phyloP scores from a whole-genome alignment of 257 asterid genomes.

The Capsicum chinense region DNA sequence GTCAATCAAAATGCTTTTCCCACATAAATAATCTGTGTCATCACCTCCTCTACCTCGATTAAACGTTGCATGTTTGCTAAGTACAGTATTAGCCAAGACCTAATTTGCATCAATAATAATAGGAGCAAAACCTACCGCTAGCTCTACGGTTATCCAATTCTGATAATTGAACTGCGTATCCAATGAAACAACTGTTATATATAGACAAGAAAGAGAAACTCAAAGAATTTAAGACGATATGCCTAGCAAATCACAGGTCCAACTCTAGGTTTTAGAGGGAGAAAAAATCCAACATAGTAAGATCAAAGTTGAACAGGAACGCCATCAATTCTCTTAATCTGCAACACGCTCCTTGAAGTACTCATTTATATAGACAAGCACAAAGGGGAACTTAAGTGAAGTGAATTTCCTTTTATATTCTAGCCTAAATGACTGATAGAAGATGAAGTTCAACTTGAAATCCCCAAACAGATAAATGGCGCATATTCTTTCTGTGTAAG shows the following conservation, averaged over 20 bases:
- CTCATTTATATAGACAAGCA: neutral
- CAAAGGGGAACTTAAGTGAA: conserved; percentile 6
- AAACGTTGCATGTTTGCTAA: neutral
- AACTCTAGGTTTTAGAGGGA: neutral
- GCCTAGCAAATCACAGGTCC: neutral
- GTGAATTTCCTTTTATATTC: conserved; percentile 9
- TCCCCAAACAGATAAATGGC: neutral
- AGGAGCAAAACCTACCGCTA: neutral
- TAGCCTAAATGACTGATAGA: neutral
- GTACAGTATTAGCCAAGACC: neutral
- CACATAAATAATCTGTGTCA: no score
- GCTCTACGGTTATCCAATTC: neutral
- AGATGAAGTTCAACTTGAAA: no score
- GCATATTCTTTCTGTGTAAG: neutral
- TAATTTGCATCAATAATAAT: conserved; percentile 10
- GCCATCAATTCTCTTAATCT: neutral
- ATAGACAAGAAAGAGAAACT: neutral
- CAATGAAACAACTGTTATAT: neutral
- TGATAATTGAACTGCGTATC: conserved; percentile 9
- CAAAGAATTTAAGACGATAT: neutral
- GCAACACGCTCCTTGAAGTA: neutral
- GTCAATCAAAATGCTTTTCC: no score
- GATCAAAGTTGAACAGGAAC: neutral
- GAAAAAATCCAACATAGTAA: neutral
- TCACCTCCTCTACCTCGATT: neutral